A percentile compares a stretch with the other conserved stretches of the same genome.
Evolutionary conservation across 169 alveolate species (phyloP).

Genomic region (Plasmodium billcollinsi): DNA sequence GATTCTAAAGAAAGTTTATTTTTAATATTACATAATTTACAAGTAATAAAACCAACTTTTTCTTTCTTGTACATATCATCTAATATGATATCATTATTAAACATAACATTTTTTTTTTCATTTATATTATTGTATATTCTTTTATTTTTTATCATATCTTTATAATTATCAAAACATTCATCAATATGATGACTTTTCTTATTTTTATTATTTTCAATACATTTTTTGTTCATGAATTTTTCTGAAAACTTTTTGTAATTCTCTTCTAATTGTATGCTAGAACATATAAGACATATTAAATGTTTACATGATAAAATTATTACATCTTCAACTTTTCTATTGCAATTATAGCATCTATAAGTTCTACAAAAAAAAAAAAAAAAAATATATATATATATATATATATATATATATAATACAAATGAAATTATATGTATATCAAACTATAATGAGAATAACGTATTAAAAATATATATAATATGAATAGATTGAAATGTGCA

Average conservation of each 20-base stretch:
- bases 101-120: not conserved
- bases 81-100: conserved; percentile 12
- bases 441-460: too few relatives aligned
- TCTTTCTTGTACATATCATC: conserved; percentile 36
- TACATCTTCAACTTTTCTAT: conserved; percentile 62
- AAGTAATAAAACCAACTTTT: conserved; percentile 52
- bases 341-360: conserved; percentile 43
- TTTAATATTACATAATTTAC: conserved; percentile 45
- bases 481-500: too few relatives aligned
- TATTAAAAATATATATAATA: too few relatives aligned
- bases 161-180: conserved; percentile 38
- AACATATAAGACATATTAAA: conserved; percentile 54
- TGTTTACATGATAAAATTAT: conserved; percentile 56
- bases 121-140: not conserved
- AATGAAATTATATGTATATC: too few relatives aligned
- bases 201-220: not conserved
- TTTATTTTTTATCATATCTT: not conserved
- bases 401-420: too few relatives aligned
- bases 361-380: conserved; percentile 12
- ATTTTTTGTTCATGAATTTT: conserved; percentile 19
- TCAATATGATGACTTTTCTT: conserved; percentile 27
- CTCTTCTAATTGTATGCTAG: conserved; percentile 44
- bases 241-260: conserved; percentile 40
- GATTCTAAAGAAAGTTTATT: conserved; percentile 63
- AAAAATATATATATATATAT: not conserved